phyloP scores from a whole-genome alignment of 176 grass and related monocot genomes.

The Dendrocalamus sinicus region DNA sequence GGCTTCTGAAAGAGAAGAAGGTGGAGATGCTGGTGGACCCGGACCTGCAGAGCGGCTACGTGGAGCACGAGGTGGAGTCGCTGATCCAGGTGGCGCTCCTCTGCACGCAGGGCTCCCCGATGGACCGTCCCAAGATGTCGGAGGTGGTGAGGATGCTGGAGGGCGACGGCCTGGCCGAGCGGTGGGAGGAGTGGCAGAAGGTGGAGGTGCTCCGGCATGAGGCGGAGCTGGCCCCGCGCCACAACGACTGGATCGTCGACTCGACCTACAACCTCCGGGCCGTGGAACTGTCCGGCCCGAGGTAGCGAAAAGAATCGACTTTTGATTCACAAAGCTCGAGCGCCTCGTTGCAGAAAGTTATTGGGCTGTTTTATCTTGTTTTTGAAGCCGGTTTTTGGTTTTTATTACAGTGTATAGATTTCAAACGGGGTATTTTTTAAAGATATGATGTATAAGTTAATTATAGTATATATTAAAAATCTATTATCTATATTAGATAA shows the following conservation, averaged over 20 bases:
- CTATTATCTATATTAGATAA: no score
- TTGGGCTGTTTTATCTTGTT: no score
- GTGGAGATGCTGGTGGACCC: conserved; percentile 73
- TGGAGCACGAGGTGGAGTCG: conserved; percentile 61
- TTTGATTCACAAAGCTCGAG: background rate
- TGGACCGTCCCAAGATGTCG: conserved; percentile 83
- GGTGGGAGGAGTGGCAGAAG: conserved; percentile 91
- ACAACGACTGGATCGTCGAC: conserved; percentile 60
- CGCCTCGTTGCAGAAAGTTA: background rate
- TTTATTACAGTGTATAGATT: no score
- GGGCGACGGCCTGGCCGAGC: conserved; percentile 69
- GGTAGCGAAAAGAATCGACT: conserved; percentile 37
- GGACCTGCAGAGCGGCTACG: conserved; percentile 53
- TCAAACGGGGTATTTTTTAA: no score
- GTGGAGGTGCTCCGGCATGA: conserved; percentile 73
- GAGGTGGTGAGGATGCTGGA: conserved; percentile 85
- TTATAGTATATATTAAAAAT: no score
- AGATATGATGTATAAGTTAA: no score
- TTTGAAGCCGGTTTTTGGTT: no score
- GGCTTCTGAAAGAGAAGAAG: conserved; percentile 68
- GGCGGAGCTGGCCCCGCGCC: conserved; percentile 48
- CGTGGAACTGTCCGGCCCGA: conserved; percentile 67
- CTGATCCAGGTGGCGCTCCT: conserved; percentile 81
- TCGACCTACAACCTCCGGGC: conserved; percentile 61
- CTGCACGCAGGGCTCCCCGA: conserved; percentile 68